Conservation (phyloP, 202 grass and related monocot genomes). For the Eragrostis tef region DNA sequence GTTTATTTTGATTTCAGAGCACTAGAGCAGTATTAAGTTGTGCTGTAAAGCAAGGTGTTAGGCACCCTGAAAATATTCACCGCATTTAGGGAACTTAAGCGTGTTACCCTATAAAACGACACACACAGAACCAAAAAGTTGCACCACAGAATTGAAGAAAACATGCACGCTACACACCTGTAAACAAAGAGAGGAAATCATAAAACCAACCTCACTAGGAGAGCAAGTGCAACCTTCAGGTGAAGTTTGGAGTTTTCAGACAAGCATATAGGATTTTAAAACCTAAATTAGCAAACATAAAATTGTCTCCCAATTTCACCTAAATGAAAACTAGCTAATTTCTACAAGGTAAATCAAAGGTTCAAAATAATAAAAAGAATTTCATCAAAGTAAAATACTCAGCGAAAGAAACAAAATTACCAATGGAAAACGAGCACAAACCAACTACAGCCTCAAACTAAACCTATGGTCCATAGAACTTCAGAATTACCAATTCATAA, state of each 20-base stretch:
- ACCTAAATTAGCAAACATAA: neutral
- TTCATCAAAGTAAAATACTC: neutral
- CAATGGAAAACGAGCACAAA: constrained; percentile 6
- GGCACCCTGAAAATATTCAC: neutral
- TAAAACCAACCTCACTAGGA: neutral
- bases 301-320: constrained; percentile 19
- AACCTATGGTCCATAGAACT: neutral
- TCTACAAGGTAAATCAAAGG: constrained; percentile 5
- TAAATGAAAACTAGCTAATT: constrained; percentile 26
- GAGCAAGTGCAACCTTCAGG: neutral
- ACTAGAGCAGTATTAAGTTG: neutral
- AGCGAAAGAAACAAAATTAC: constrained; percentile 29
- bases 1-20: neutral
- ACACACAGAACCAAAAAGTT: neutral
- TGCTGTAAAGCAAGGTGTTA: constrained; percentile 9
- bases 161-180: neutral
- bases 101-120: neutral
- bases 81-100: neutral
- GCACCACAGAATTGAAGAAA: neutral
- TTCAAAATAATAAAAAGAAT: constrained; percentile 15
- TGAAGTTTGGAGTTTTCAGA: constrained; percentile 11
- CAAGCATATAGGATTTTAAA: constrained; percentile 19
- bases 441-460: neutral
- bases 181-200: neutral
- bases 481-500: neutral